phyloP scores from a whole-genome alignment of 345 rosid species.

The Eucalyptus melliodora region DNA sequence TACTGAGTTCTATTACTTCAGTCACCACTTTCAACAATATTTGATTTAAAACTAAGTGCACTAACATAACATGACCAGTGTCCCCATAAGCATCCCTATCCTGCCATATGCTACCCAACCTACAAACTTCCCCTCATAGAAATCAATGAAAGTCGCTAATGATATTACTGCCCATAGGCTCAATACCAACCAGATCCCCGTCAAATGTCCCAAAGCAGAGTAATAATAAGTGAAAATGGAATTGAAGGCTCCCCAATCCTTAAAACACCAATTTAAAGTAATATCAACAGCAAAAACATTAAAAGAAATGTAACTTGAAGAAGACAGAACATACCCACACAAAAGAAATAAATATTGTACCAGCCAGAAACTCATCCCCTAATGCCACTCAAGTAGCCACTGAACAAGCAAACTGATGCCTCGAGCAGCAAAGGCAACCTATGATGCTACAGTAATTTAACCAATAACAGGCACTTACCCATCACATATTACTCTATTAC shows the following conservation, averaged over 20 bases:
- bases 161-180: background rate
- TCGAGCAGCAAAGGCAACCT: background rate
- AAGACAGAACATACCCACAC: background rate
- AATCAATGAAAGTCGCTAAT: background rate
- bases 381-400: background rate
- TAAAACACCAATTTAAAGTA: background rate
- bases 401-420: background rate
- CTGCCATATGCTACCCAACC: background rate
- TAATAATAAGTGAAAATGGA: background rate
- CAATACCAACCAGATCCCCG: background rate
- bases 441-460: background rate
- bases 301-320: background rate
- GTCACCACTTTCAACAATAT: background rate
- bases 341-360: background rate
- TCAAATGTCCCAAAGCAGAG: background rate
- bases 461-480: slow-evolving; percentile 13
- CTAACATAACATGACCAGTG: background rate
- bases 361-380: background rate
- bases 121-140: background rate
- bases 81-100: background rate
- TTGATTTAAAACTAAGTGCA: background rate
- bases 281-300: background rate
- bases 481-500: slow-evolving; percentile 46
- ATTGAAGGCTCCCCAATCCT: background rate
- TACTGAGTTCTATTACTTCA: background rate